A percentile compares a stretch with the other conserved stretches of the same genome.
Evolutionary conservation across 768 basidiomycete genomes (phyloP).

Genomic region (Tricholoma hemisulphureum): DNA sequence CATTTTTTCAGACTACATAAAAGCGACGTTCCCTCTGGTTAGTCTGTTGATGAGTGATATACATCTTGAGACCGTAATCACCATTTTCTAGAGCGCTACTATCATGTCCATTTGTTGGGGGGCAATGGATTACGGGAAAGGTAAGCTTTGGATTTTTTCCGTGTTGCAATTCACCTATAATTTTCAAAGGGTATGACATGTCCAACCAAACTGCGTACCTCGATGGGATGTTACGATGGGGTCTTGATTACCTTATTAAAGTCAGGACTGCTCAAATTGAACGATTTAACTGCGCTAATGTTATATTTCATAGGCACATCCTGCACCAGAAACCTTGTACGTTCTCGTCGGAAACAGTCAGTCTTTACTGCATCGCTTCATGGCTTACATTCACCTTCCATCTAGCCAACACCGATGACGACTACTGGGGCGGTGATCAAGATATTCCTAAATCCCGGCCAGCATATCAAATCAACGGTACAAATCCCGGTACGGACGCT

Average conservation of each 20-base stretch:
- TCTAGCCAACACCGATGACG: constrained; percentile 62
- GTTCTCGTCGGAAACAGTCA: constrained; percentile 73
- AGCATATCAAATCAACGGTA: constrained; percentile 75
- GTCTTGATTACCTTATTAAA: constrained; percentile 90
- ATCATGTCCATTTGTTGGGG: constrained; percentile 91
- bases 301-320: constrained; percentile 62
- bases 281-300: neutral
- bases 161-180: neutral
- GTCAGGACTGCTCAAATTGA: constrained; percentile 36
- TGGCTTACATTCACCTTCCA: constrained; percentile 1
- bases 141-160: constrained; percentile 29
- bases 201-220: constrained; percentile 89
- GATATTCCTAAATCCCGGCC: constrained; percentile 73
- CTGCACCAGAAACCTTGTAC: constrained; percentile 65
- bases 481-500: constrained; percentile 85
- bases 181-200: constrained; percentile 65
- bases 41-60: constrained; percentile 17
- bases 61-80: constrained; percentile 7
- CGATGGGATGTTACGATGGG: constrained; percentile 90
- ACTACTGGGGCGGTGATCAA: constrained; percentile 89
- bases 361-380: constrained; percentile 13
- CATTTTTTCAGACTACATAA: constrained; percentile 69
- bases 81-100: constrained; percentile 59
- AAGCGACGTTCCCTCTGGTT: constrained; percentile 83
- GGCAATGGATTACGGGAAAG: constrained; percentile 78